Base-by-base conservation (phyloP, 495 filamentous ascomycete genomes). In the Choiromyces venosus region DNA sequence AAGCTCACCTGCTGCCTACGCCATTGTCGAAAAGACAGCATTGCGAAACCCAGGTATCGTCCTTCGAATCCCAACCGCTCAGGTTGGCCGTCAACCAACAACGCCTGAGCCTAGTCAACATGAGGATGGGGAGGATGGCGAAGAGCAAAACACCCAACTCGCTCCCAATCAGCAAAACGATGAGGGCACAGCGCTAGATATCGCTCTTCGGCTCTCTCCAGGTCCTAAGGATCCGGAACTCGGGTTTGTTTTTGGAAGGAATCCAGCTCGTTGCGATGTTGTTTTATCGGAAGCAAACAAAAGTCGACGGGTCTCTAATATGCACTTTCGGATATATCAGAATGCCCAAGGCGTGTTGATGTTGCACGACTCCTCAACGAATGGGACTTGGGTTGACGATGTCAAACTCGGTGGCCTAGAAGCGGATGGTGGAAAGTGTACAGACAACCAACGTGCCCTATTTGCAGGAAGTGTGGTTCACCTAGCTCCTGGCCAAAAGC, bases 301-400 rank as follows among this genome's bases (percentile, higher is more conserved):
- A 65, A 82, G 85, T 69, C 87, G 83, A 69, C 87, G 89, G 29
- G 85, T 97, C 46, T 97, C 93, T 82, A 97, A 97, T 80, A 85
- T 88, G 18, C 95, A 99, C 79, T 99, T 97, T 81, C 89, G 92
- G 42, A 96, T 99, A 71, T 96, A 90, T 78, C 83, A 97, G 68
- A 98, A 92, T 71, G 83, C 87, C 4, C 87, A 91, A 66, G 91
- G 88, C 16, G 88, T 91, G 64, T 84, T 97, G 76, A 96, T 99
- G 93, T 83, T 98, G 6, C 89, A 96, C 81, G 95, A 99, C 75
- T 86, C 87, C 69, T 98, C 95, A 0, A 96, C 93, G 0, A 98
- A 97, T 75, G 95, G 95, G 35, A 98, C 96, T 9, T 82, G 92
- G 44, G 93, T 99, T 66, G 93, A 96, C 81, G 84, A 87, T 35